A percentile compares a stretch with the other conserved stretches of the same genome.
phyloP scores from a whole-genome alignment of 805 yeast species.

The Clavispora phyllophila region DNA sequence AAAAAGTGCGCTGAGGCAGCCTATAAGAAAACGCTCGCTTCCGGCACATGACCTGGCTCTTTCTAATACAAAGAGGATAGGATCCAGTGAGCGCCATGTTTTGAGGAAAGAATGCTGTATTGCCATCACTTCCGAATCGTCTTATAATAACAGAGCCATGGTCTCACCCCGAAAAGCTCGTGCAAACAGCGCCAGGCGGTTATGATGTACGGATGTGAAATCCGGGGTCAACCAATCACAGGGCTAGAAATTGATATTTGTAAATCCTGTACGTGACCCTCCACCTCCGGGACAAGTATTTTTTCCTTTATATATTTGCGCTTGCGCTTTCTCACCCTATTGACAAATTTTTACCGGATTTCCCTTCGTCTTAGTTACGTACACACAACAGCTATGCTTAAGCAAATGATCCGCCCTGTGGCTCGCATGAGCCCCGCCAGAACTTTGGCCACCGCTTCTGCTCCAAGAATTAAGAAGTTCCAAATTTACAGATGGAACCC shows the following conservation, averaged over 20 bases:
- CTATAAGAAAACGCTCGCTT: background rate
- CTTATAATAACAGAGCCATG: too few species aligned
- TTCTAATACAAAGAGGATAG: too few species aligned
- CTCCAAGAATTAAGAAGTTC: constrained; percentile 70
- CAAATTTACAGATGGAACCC: constrained; percentile 98
- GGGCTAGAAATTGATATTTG: constrained; percentile 8
- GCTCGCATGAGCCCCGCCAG: constrained; percentile 11
- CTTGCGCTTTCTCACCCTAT: background rate
- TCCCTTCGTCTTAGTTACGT: background rate
- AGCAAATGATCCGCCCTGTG: constrained; percentile 11
- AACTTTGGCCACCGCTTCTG: constrained; percentile 36
- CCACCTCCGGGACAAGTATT: constrained; percentile 5
- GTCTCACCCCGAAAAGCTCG: too few species aligned
- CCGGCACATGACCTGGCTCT: background rate
- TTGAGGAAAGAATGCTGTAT: too few species aligned
- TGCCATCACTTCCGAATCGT: too few species aligned
- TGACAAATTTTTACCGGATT: background rate
- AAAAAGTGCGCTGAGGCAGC: background rate
- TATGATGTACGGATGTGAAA: constrained; percentile 2
- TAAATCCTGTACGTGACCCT: constrained; percentile 12
- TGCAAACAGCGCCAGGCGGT: too few species aligned
- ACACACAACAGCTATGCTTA: constrained; percentile 8
- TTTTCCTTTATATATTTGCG: background rate
- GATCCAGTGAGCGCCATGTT: too few species aligned
- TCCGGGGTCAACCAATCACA: constrained; percentile 19